phyloP scores from a whole-genome alignment of 257 asterid genomes.

The Lavandula angustifolia region DNA sequence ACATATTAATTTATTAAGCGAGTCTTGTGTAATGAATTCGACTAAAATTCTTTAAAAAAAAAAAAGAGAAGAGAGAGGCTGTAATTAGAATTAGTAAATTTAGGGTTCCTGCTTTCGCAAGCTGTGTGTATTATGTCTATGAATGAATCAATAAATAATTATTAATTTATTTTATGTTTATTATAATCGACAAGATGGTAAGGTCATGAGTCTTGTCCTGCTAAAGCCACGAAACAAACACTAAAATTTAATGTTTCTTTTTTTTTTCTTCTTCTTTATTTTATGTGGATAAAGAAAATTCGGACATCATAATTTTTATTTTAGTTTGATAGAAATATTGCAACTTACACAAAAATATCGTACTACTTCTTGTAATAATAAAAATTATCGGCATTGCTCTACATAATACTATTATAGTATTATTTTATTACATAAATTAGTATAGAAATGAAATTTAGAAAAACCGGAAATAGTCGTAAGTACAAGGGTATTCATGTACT shows the following conservation, averaged over 20 bases:
- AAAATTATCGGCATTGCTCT: conserved; percentile 21
- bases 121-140: not conserved
- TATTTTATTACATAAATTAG: no score
- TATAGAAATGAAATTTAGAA: no score
- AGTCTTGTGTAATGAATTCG: no score
- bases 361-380: not conserved
- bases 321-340: not conserved
- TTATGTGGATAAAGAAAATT: conserved; percentile 13
- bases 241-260: not conserved
- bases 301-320: not conserved
- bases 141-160: not conserved
- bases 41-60: no score
- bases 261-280: not conserved
- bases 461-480: not conserved
- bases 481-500: not conserved
- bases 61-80: no score
- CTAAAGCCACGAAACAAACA: conserved; percentile 29
- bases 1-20: no score
- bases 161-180: not conserved
- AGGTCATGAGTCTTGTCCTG: conserved; percentile 23
- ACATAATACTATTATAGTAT: no score
- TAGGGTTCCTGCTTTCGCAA: conserved; percentile 17
- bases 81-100: no score
- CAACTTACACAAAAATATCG: not conserved
- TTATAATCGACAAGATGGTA: conserved; percentile 27